Evolutionary conservation across 495 filamentous ascomycete genomes (phyloP).

Genomic region (Peziza echinospora): DNA sequence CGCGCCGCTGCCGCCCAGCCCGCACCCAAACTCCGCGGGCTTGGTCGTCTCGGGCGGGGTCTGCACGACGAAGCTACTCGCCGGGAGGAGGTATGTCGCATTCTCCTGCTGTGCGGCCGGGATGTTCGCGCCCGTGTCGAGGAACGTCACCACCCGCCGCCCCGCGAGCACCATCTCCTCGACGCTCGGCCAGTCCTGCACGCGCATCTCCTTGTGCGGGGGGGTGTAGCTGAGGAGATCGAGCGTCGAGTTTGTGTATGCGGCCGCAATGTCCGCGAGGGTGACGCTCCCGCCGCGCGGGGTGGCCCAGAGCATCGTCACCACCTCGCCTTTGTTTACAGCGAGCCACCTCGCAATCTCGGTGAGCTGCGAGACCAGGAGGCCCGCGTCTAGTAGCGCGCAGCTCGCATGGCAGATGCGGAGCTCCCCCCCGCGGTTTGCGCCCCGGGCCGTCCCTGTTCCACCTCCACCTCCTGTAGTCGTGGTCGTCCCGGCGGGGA

Average conservation of each 20-base stretch:
- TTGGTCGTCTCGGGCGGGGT: slow-evolving; percentile 41
- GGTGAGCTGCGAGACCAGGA: slow-evolving; percentile 32
- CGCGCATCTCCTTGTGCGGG: slow-evolving; percentile 14
- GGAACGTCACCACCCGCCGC: slow-evolving; percentile 41
- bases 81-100: slow-evolving; percentile 42
- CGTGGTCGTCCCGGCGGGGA: slow-evolving; percentile 24
- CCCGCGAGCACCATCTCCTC: slow-evolving; percentile 35
- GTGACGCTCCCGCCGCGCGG: slow-evolving; percentile 31
- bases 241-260: slow-evolving; percentile 34
- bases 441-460: too few relatives aligned
- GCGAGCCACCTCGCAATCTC: slow-evolving; percentile 43
- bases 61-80: slow-evolving; percentile 52
- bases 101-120: too few relatives aligned
- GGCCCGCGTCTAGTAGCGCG: slow-evolving; percentile 40
- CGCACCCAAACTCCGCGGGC: slow-evolving; percentile 32
- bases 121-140: slow-evolving; percentile 34
- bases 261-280: slow-evolving; percentile 28
- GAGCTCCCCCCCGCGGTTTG: slow-evolving; percentile 8
- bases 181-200: slow-evolving; percentile 41
- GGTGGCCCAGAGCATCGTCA: slow-evolving; percentile 50
- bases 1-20: slow-evolving; percentile 34
- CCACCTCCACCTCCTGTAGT: too few relatives aligned
- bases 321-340: slow-evolving; percentile 39
- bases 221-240: slow-evolving; percentile 37
- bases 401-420: slow-evolving; percentile 44